These are phyloP conservation scores for Alloascoidea africana DNA, from an alignment of 805 yeast genomes.

Conservation along the genomic window DNA sequence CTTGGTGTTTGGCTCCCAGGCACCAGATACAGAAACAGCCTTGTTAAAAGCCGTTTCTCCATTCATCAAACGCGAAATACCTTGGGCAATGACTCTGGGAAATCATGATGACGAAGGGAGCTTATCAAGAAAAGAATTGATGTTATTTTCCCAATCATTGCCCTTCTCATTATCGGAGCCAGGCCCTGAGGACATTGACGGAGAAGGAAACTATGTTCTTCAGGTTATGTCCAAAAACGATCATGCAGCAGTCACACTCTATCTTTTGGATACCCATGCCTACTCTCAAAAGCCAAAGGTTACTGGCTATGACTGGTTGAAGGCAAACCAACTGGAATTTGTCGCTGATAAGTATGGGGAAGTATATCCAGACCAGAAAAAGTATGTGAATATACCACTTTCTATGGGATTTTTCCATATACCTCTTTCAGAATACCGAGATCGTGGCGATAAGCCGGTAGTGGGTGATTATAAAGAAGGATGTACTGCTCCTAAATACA, in stretches of 20 bases:
- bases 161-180: constrained; percentile 53
- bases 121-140: constrained; percentile 40
- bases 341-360: constrained; percentile 22
- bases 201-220: constrained; percentile 69
- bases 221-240: constrained; percentile 27
- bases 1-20: constrained; percentile 67
- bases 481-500: constrained; percentile 60
- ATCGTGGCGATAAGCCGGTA: constrained; percentile 20
- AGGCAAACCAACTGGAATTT: constrained; percentile 50
- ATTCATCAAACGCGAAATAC: constrained; percentile 49
- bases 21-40: constrained; percentile 75
- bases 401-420: constrained; percentile 92
- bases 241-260: constrained; percentile 40
- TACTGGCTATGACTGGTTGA: constrained; percentile 76
- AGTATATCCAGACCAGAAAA: constrained; percentile 16
- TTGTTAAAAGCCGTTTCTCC: constrained; percentile 65
- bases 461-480: constrained; percentile 60
- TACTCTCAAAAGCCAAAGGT: constrained; percentile 53
- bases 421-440: constrained; percentile 75
- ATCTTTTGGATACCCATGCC: constrained; percentile 76
- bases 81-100: constrained; percentile 79
- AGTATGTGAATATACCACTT: constrained; percentile 29
- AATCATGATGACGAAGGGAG: constrained; percentile 91
- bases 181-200: constrained; percentile 59
- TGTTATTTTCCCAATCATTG: constrained; percentile 35